Evolutionary conservation across 2,329 filamentous ascomycete species (phyloP), one percentile per base, ranked within the genome.

Genomic region (Macrophomina tecta): DNA sequence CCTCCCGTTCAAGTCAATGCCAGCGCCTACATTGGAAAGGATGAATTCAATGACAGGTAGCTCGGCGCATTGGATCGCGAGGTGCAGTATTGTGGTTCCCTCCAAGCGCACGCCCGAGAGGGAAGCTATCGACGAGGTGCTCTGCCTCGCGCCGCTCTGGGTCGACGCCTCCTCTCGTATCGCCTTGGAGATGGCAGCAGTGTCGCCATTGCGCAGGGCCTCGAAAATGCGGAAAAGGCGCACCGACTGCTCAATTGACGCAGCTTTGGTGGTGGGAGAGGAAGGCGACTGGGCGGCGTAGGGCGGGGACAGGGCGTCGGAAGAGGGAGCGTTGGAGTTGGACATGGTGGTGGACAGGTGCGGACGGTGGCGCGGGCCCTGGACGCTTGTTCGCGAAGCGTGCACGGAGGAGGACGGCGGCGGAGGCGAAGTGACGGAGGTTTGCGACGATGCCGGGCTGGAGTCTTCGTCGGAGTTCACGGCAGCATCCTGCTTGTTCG

Each of bases 11-110:
- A 98, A 83, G 75, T 98, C 93, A 65, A 96, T 83, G 69, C 92
- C 86, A 1, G 78, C 73, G 5, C 75, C 72, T 18, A 81, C 83
- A 63, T 85, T 84, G 1, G 93, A 94, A 51, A 99, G 82, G n/a
- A 98, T 91, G 74, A 94, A 97, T 77, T 99, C 94, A 64, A 99
- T 91, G 34, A 99, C 93, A 23, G 92, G 90, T 58, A 91, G 86
- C 77, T 98, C 95, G 60, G 95, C 94, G 79, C 94, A 98, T 80
- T 99, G 95, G 52, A 98, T 93, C 32, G 95, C 94, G 48, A 99
- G 84, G 78, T 99, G 94, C 45, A 99, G 84, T 49, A 98, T 90
- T 1, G 92, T 95, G 0, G 94, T 97, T 65, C 96, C 94, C 68
- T 94, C 91, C 34, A 93, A 68, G 4, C 72, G 73, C 78, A 72